These are phyloP conservation scores for Imleria badia DNA, from an alignment of 768 basidiomycete genomes.

Conservation along the genomic window DNA sequence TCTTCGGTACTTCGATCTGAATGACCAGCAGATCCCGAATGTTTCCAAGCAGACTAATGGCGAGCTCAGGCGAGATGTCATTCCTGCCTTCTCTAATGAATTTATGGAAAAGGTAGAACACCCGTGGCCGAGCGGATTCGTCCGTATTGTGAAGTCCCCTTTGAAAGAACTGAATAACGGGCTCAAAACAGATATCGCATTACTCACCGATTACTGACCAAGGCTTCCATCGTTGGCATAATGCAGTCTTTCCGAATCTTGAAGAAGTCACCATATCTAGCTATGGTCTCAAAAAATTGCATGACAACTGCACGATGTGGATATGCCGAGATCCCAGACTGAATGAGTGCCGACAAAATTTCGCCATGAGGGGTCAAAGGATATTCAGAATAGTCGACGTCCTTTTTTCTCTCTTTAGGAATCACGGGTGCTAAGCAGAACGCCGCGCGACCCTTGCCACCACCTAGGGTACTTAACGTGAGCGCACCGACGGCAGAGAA, in stretches of 20 bases:
- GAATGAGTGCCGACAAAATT: slow-evolving; percentile 80
- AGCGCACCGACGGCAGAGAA: neutral
- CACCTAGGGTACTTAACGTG: slow-evolving; percentile 46
- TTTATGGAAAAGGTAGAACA: slow-evolving; percentile 90
- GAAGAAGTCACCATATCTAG: slow-evolving; percentile 97
- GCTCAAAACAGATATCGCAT: neutral
- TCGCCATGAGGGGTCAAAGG: slow-evolving; percentile 90
- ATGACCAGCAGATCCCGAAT: slow-evolving; percentile 79
- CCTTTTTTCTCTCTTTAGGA: slow-evolving; percentile 66
- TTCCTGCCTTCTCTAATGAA: slow-evolving; percentile 83
- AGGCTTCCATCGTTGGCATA: slow-evolving; percentile 81
- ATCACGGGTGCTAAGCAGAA: slow-evolving; percentile 78
- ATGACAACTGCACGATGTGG: slow-evolving; percentile 82
- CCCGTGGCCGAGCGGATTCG: slow-evolving; percentile 64
- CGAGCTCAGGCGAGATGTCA: slow-evolving; percentile 74
- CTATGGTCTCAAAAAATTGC: slow-evolving; percentile 90
- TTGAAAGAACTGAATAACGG: slow-evolving; percentile 7
- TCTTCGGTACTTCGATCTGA: slow-evolving; percentile 71
- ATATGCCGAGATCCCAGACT: slow-evolving; percentile 77
- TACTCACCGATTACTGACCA: slow-evolving; percentile 78
- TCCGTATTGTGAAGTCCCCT: slow-evolving; percentile 88
- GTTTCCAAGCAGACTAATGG: slow-evolving; percentile 66
- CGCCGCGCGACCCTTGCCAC: slow-evolving; percentile 78
- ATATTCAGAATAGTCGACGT: slow-evolving; percentile 71
- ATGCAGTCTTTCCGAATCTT: slow-evolving; percentile 89